phyloP scores from a whole-genome alignment of 2,329 filamentous ascomycete genomes.

The Grosmannia serpens region DNA sequence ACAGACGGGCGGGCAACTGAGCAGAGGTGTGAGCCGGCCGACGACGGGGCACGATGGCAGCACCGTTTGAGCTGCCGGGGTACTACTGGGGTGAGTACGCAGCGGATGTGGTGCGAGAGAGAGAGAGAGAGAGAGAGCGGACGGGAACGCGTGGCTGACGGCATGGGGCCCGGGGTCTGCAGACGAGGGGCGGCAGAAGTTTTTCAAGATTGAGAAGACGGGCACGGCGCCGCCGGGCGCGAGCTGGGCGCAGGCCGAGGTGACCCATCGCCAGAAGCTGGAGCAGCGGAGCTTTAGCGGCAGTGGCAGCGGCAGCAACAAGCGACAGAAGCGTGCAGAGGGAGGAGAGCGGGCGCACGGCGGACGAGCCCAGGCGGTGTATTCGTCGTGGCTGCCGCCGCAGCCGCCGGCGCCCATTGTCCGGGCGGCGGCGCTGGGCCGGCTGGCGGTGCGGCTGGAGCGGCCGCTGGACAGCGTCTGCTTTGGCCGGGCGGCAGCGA shows the following conservation, averaged over 20 bases:
- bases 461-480: neutral
- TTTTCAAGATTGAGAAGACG: constrained; percentile 51
- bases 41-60: constrained; percentile 9
- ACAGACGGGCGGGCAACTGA: neutral
- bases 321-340: neutral
- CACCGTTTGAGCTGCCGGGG: constrained; percentile 32
- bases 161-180: neutral
- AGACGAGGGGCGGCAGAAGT: constrained; percentile 48
- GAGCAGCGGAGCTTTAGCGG: neutral
- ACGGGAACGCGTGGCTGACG: too few relatives aligned
- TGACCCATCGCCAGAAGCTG: neutral
- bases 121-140: too few relatives aligned
- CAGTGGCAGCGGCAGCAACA: neutral
- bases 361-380: neutral
- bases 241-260: constrained; percentile 37
- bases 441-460: neutral
- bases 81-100: constrained; percentile 38
- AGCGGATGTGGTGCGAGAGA: neutral
- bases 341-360: neutral
- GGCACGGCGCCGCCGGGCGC: constrained; percentile 36
- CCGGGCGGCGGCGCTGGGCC: neutral
- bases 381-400: neutral
- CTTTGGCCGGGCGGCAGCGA: neutral
- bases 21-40: too few relatives aligned
- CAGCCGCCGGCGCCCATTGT: neutral